A percentile compares a stretch with the other conserved stretches of the same genome.
These are phyloP conservation scores for Protomyces macrosporus DNA, from an alignment of 1,139 yeast genomes.

Conservation along the genomic window DNA sequence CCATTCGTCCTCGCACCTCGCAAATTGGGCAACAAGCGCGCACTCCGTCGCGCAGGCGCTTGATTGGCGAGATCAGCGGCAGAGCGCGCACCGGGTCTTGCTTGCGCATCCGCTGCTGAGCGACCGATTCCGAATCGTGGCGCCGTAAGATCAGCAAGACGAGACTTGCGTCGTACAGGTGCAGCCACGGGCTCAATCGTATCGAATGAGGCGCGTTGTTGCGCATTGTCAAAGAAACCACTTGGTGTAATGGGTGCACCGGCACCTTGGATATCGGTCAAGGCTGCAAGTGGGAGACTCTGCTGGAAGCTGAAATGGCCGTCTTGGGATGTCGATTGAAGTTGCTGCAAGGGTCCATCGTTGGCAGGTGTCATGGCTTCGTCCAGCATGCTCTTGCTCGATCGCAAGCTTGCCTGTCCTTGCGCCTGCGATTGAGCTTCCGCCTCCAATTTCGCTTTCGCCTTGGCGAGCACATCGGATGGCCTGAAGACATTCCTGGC, in stretches of 20 bases:
- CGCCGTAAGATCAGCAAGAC: constrained; percentile 6
- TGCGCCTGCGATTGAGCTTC: background rate
- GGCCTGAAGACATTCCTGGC: constrained; percentile 51
- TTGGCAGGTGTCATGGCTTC: constrained; percentile 2
- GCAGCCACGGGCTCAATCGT: constrained; percentile 1
- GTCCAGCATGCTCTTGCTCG: background rate
- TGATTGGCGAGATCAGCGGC: background rate
- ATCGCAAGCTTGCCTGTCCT: too few species aligned
- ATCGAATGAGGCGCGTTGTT: constrained; percentile 11
- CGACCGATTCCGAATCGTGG: constrained; percentile 15
- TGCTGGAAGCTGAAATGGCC: constrained; percentile 8
- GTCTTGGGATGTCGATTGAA: background rate
- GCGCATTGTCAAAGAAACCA: background rate
- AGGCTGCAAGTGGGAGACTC: constrained; percentile 1
- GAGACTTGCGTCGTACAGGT: constrained; percentile 5
- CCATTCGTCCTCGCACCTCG: background rate
- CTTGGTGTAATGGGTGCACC: constrained; percentile 14
- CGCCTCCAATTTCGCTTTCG: background rate
- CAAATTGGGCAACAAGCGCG: background rate
- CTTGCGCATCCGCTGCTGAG: background rate
- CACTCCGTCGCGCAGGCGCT: background rate
- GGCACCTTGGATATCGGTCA: constrained; percentile 5
- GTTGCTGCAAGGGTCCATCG: background rate
- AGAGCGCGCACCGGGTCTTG: background rate
- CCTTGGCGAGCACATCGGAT: constrained; percentile 26